Evolutionary conservation across 306 rosid species (phyloP).

Genomic region (Lathyrus oleraceus): DNA sequence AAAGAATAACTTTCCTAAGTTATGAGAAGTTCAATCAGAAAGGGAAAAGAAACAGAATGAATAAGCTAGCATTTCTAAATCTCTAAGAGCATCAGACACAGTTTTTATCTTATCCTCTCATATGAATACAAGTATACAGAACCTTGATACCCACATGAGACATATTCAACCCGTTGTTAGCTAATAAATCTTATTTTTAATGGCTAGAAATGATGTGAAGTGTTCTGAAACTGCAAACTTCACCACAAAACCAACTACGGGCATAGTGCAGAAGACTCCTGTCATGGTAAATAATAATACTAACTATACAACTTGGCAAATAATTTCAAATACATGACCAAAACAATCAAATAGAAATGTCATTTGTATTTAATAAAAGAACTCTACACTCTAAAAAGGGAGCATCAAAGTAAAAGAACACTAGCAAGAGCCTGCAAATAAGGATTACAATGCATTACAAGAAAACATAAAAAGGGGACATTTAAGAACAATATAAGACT

Average conservation of each 20-base stretch:
- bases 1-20: conserved; percentile 6
- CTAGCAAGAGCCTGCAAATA: conserved; percentile 15
- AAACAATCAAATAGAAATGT: conserved; percentile 10
- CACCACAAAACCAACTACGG: conserved; percentile 1
- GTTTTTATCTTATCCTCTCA: conserved; percentile 15
- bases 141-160: not conserved
- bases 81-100: not conserved
- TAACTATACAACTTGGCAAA: not conserved
- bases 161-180: conserved; percentile 11
- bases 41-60: conserved; percentile 9
- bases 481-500: conserved; percentile 17
- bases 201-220: not conserved
- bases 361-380: conserved; percentile 10
- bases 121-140: not conserved
- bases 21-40: conserved; percentile 1
- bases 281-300: not conserved
- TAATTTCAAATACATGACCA: not conserved
- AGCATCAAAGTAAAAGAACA: conserved; percentile 15
- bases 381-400: conserved; percentile 6
- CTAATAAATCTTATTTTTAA: conserved; percentile 6
- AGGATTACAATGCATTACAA: conserved; percentile 24
- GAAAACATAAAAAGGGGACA: conserved; percentile 23
- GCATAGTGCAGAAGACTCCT: not conserved
- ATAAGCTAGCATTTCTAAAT: conserved; percentile 7
- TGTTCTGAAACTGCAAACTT: not conserved